phyloP scores from a whole-genome alignment of 2,329 filamentous ascomycete species.

The Trichoderma arundinaceum region DNA sequence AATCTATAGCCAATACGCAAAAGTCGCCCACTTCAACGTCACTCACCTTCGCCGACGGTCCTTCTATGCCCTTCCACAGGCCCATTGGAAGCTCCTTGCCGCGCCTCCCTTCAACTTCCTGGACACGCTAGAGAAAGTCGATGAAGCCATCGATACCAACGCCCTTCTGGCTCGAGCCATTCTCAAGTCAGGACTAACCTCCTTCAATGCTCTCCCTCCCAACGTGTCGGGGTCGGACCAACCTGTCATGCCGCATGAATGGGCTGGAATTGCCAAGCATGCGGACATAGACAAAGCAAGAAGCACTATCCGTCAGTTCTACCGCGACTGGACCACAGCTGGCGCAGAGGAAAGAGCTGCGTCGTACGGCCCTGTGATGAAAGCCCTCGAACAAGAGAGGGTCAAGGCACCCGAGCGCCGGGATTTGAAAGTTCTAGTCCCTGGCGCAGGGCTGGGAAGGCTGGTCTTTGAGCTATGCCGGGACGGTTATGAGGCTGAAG shows the following conservation, averaged over 20 bases:
- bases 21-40: conserved; percentile 83
- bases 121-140: conserved; percentile 76
- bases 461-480: conserved; percentile 85
- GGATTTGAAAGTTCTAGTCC: conserved; percentile 74
- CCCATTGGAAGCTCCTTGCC: conserved; percentile 83
- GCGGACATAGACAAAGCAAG: conserved; percentile 87
- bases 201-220: conserved; percentile 62
- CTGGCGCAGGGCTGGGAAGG: conserved; percentile 86
- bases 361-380: conserved; percentile 76
- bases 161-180: conserved; percentile 82
- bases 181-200: conserved; percentile 68
- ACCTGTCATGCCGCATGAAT: conserved; percentile 61
- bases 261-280: conserved; percentile 72
- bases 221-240: conserved; percentile 47
- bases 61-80: conserved; percentile 86
- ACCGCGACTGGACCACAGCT: conserved; percentile 88
- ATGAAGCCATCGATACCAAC: conserved; percentile 88
- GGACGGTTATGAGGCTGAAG: conserved; percentile 76
- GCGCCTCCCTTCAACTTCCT: conserved; percentile 82
- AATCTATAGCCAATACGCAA: conserved; percentile 75
- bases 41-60: conserved; percentile 89
- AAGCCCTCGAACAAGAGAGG: conserved; percentile 63
- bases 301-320: conserved; percentile 91
- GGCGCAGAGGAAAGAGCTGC: conserved; percentile 75
- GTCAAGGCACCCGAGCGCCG: conserved; percentile 41